phyloP scores from a whole-genome alignment of 352 stramenopile genomes.

The Globisporangium recalcitrans region DNA sequence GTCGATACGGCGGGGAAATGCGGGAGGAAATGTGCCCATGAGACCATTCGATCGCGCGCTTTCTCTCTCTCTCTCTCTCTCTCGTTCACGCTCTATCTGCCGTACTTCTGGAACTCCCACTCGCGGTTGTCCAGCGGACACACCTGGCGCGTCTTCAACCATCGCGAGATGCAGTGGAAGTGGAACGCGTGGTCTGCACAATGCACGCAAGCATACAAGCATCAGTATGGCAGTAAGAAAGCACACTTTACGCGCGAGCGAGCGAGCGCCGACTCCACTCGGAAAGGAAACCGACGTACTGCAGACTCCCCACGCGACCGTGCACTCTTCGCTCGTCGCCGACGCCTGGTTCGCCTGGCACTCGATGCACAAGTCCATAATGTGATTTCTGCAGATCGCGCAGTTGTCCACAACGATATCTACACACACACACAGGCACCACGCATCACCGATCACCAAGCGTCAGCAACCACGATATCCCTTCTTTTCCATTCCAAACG shows the following conservation, averaged over 20 bases:
- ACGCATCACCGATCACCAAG: slow-evolving; percentile 8
- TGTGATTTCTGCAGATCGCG: slow-evolving; percentile 99
- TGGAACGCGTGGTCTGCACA: slow-evolving; percentile 97
- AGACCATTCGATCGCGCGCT: background rate
- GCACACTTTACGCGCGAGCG: too few species aligned
- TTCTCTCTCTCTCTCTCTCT: background rate
- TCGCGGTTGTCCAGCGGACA: slow-evolving; percentile 99
- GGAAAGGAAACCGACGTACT: slow-evolving; percentile 56
- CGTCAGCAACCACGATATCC: background rate
- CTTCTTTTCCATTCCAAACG: background rate
- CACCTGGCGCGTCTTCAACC: slow-evolving; percentile 98
- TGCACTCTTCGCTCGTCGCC: slow-evolving; percentile 84
- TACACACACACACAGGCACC: slow-evolving; percentile 18
- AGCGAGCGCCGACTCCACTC: too few species aligned
- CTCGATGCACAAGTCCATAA: slow-evolving; percentile 99
- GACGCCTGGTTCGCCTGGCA: slow-evolving; percentile 94
- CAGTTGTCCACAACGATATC: slow-evolving; percentile 89
- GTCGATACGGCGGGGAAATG: background rate
- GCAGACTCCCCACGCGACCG: slow-evolving; percentile 83
- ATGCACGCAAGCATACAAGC: slow-evolving; percentile 30
- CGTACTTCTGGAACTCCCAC: slow-evolving; percentile 99
- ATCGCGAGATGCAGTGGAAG: slow-evolving; percentile 99
- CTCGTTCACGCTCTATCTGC: slow-evolving; percentile 44
- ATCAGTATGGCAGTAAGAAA: slow-evolving; percentile 25
- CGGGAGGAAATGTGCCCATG: background rate